These are phyloP conservation scores for Suillus plorans DNA, from an alignment of 768 basidiomycete species.

Conservation along the genomic window DNA sequence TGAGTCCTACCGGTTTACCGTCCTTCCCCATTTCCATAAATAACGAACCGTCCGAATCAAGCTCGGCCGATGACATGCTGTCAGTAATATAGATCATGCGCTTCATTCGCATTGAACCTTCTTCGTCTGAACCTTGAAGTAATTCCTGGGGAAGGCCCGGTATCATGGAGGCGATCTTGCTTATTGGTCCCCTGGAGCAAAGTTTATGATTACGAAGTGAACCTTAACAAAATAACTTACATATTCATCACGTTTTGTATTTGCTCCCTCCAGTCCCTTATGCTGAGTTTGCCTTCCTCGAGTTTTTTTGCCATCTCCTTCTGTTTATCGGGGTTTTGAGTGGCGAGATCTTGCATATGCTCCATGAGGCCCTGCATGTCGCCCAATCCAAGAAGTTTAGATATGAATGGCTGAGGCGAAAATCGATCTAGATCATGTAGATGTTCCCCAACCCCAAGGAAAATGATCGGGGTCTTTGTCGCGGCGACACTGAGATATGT, in stretches of 20 bases:
- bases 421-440: constrained; percentile 96
- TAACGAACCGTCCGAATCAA: constrained; percentile 90
- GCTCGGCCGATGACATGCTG: constrained; percentile 90
- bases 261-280: constrained; percentile 97
- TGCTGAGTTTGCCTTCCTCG: constrained; percentile 94
- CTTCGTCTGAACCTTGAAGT: constrained; percentile 91
- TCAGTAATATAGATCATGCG: constrained; percentile 99
- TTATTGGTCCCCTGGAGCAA: constrained; percentile 86
- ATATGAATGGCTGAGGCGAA: constrained; percentile 95
- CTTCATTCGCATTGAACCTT: constrained; percentile 87
- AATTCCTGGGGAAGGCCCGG: constrained; percentile 93
- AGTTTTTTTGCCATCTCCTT: constrained; percentile 98
- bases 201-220: constrained; percentile 11
- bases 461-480: constrained; percentile 97
- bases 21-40: constrained; percentile 88
- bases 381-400: constrained; percentile 92
- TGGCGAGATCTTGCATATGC: constrained; percentile 95
- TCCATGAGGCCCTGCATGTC: constrained; percentile 98
- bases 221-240: constrained; percentile 43
- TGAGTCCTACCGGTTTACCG: constrained; percentile 81
- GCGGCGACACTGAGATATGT: constrained; percentile 77
- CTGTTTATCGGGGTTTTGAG: constrained; percentile 93
- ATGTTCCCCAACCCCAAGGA: constrained; percentile 97
- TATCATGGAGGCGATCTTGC: constrained; percentile 98
- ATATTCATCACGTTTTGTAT: constrained; percentile 98